Base-by-base conservation (phyloP, 2,329 filamentous ascomycete genomes). In the Pseudopyricularia cyperi region DNA sequence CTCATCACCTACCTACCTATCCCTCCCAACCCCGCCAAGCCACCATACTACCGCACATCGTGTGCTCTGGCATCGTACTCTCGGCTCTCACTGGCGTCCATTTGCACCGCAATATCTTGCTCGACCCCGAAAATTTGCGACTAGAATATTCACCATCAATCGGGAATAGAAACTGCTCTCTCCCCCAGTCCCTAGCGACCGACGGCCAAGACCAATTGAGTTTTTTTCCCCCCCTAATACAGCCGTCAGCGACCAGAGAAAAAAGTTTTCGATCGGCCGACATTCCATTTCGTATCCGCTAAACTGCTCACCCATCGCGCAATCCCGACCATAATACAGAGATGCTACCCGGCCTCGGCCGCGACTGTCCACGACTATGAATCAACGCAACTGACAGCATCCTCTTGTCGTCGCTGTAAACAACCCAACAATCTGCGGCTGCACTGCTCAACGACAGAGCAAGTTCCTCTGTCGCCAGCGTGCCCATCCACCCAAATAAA, bases 291-390 rank as follows among this genome's bases (percentile, higher is more conserved):
- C 28, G 28, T 30, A 30, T 30, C 28, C 28, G 28, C 28, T 30
- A 30, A 26, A 44, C 24, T 44, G 24, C 39, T 44, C 39, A 24
- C 24, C 39, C 39, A 44, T 19, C 9, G 24, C 39, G 39, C 39
- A 44, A 44, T 19, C 22, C 39, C 22, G 12, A 19, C 22, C 12
- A 26, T 24, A 37, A 26, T 24, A 37, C 30, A 44, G 35, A 26
- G 35, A 51, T 51, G 39, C 39, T 50, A n/a, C 35, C 35, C 47
- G 55, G 52, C 55, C 53, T 37, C 33, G 44, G 34, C 30, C 50
- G 52, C 57, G 50, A 47, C 46, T 50, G 39, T 51, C 46, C 53
- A 57, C 57, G 62, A 64, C 60, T 63, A 65, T 65, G 63, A 63
- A 60, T 63, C 58, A 53, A 51, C 59, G 59, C 51, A 55, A 62